phyloP scores from a whole-genome alignment of 495 filamentous ascomycete species.

The Aspergillus funiculosus region DNA sequence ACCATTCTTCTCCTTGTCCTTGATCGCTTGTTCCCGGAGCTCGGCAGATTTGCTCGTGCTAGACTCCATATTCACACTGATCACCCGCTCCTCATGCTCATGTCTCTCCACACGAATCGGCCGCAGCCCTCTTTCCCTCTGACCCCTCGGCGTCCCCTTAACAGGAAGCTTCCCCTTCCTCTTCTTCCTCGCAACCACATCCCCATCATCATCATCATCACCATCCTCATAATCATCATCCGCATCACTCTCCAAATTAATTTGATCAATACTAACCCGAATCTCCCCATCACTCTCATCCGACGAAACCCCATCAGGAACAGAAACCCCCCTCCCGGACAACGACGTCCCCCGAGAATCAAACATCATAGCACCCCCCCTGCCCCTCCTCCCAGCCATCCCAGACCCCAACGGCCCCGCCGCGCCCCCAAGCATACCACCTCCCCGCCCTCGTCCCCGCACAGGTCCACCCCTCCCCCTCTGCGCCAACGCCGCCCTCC shows the following conservation, averaged over 20 bases:
- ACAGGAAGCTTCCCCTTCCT: constrained; percentile 14
- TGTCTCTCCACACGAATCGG: constrained; percentile 47
- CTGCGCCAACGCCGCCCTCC: constrained; percentile 19
- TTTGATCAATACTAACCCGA: constrained; percentile 46
- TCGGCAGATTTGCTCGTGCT: constrained; percentile 43
- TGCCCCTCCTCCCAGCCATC: constrained; percentile 22
- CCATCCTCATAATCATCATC: constrained; percentile 24
- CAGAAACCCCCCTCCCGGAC: constrained; percentile 27
- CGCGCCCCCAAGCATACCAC: no score
- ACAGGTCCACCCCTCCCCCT: constrained; percentile 19
- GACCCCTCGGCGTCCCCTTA: background rate
- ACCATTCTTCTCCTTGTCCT: constrained; percentile 28
- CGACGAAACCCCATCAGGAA: constrained; percentile 31
- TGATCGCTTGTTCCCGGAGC: constrained; percentile 31
- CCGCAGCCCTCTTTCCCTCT: constrained; percentile 28
- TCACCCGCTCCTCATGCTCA: constrained; percentile 46
- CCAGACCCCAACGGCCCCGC: constrained; percentile 34
- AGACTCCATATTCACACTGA: constrained; percentile 49
- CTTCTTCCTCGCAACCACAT: constrained; percentile 28
- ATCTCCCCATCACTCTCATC: constrained; percentile 40
- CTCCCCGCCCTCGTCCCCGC: constrained; percentile 26
- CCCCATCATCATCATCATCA: constrained; percentile 15
- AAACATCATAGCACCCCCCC: constrained; percentile 23
- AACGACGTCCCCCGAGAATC: constrained; percentile 25
- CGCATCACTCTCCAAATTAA: constrained; percentile 43